Evolutionary conservation across 2,329 filamentous ascomycete genomes (phyloP).

Genomic region (Didymosphaeria variabile): DNA sequence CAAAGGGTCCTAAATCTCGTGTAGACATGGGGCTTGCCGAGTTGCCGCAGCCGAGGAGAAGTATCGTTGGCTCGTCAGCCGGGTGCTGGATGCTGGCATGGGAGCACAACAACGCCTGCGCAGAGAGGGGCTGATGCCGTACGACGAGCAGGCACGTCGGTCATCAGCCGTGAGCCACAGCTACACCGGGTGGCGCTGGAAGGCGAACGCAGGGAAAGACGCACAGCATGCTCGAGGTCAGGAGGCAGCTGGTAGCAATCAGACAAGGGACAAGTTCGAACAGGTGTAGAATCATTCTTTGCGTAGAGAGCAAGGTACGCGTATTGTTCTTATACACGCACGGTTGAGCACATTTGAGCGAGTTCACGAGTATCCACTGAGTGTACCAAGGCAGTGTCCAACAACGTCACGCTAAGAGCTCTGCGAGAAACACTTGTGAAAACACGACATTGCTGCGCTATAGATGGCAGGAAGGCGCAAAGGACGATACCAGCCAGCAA

Average conservation of each 20-base stretch:
- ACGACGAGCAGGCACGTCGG: no score
- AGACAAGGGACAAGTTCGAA: neutral
- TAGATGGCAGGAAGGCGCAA: neutral
- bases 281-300: neutral
- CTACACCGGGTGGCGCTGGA: constrained; percentile 4
- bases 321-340: neutral
- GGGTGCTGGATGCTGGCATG: neutral
- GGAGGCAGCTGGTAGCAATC: neutral
- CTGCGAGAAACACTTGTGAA: neutral
- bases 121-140: constrained; percentile 7
- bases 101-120: constrained; percentile 1
- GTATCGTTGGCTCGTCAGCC: neutral
- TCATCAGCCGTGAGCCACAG: constrained; percentile 10
- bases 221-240: constrained; percentile 9
- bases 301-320: neutral
- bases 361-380: neutral
- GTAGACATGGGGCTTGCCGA: neutral
- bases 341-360: constrained; percentile 5
- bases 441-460: neutral
- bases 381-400: neutral
- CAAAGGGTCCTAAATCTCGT: neutral
- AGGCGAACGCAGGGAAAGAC: constrained; percentile 8
- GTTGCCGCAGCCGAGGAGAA: constrained; percentile 6
- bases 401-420: neutral
- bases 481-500: neutral